A percentile compares a stretch with the other conserved stretches of the same genome.
These are phyloP conservation scores for Vanilla planifolia DNA, from an alignment of 106 monocot species.

Conservation along the genomic window DNA sequence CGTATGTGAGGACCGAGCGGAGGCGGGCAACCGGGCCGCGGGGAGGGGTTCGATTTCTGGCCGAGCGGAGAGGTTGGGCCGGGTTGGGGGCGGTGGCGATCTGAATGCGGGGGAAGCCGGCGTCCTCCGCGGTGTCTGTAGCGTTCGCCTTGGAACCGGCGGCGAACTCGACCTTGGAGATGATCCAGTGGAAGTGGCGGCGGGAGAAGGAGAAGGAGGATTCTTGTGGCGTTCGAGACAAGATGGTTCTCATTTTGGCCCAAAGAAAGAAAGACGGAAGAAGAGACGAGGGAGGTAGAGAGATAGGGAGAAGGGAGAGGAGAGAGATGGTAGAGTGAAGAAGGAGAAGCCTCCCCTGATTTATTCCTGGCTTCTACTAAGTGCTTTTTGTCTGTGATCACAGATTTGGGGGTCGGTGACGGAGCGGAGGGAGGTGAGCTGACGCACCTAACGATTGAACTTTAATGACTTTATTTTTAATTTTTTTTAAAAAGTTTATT, in stretches of 20 bases:
- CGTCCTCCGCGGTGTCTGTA: neutral
- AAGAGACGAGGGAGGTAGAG: neutral
- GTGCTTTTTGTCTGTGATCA: neutral
- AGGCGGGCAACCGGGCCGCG: neutral
- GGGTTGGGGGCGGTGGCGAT: neutral
- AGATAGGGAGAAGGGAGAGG: neutral
- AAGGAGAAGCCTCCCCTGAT: neutral
- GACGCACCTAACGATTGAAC: conserved; percentile 10
- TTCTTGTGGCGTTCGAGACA: conserved; percentile 36
- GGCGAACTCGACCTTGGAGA: conserved; percentile 1
- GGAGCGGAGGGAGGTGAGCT: conserved; percentile 2
- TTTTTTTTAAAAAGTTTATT: no score
- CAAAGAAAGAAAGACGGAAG: neutral
- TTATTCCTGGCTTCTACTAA: neutral
- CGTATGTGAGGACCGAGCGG: neutral
- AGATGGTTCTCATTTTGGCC: conserved; percentile 26
- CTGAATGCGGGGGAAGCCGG: neutral
- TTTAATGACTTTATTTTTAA: no score
- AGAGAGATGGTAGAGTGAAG: neutral
- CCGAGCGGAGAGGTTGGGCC: neutral
- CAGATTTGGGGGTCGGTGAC: neutral
- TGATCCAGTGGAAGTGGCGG: conserved; percentile 32
- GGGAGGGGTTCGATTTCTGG: no score
- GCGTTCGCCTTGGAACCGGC: neutral
- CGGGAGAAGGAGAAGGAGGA: conserved; percentile 57